Evolutionary conservation across 2,329 filamentous ascomycete species (phyloP).

Genomic region (Venturiaceae sp.): DNA sequence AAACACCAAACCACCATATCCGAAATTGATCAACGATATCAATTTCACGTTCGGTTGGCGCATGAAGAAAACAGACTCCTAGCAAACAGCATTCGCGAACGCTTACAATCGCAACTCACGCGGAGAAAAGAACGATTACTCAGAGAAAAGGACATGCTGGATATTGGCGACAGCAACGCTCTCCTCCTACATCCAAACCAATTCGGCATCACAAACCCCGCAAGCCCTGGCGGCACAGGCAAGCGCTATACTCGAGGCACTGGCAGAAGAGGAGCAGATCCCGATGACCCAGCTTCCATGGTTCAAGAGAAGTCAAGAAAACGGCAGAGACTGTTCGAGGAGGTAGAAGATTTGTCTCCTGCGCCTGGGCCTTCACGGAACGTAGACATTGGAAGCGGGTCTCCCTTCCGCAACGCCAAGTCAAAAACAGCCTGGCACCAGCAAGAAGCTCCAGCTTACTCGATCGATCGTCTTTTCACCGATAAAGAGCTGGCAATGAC

Average conservation of each 20-base stretch:
- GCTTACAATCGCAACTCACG: slow-evolving; percentile 47
- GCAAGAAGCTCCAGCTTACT: slow-evolving; percentile 49
- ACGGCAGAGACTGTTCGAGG: slow-evolving; percentile 42
- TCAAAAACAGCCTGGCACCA: slow-evolving; percentile 43
- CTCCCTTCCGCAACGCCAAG: slow-evolving; percentile 43
- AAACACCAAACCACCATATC: slow-evolving; percentile 46
- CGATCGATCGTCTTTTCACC: slow-evolving; percentile 54
- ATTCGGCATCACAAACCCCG: slow-evolving; percentile 55
- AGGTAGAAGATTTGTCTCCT: slow-evolving; percentile 28
- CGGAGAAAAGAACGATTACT: slow-evolving; percentile 47
- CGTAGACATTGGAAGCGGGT: slow-evolving; percentile 35
- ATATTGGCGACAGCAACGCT: slow-evolving; percentile 56
- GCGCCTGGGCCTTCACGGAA: slow-evolving; percentile 33
- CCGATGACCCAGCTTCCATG: slow-evolving; percentile 32
- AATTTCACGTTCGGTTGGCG: slow-evolving; percentile 51
- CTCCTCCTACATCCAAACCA: slow-evolving; percentile 56
- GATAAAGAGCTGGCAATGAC: slow-evolving; percentile 56
- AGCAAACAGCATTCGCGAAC: slow-evolving; percentile 49
- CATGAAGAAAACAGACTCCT: slow-evolving; percentile 53
- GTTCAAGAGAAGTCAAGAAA: slow-evolving; percentile 43
- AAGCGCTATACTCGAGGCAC: slow-evolving; percentile 56
- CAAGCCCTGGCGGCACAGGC: slow-evolving; percentile 50
- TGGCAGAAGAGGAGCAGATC: slow-evolving; percentile 44
- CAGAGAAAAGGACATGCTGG: slow-evolving; percentile 57
- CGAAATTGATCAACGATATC: slow-evolving; percentile 45